A percentile compares a stretch with the other conserved stretches of the same genome.
Conservation (phyloP, 345 rosid genomes). For the Psidium friedrichsthalianum region DNA sequence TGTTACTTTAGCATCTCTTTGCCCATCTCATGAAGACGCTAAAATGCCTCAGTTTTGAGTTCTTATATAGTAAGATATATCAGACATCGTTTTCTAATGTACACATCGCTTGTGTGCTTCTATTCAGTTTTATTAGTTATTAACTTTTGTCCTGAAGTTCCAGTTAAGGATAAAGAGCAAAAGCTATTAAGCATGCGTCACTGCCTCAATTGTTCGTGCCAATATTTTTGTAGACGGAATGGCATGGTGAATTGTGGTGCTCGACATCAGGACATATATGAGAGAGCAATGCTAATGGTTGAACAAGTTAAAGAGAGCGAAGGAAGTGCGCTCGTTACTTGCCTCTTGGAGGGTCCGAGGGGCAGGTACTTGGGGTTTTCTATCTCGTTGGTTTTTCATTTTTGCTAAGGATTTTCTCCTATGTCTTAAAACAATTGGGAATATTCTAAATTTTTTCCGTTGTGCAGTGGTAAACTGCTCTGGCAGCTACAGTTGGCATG, state of each 20-base stretch:
- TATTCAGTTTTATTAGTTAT: not conserved
- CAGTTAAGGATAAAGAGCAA: not conserved
- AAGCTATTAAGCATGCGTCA: not conserved
- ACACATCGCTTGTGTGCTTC: not conserved
- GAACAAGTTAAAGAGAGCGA: slow-evolving; percentile 83
- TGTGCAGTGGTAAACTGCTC: slow-evolving; percentile 88
- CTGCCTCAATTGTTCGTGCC: not conserved
- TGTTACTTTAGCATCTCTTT: not conserved
- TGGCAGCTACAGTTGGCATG: slow-evolving; percentile 86
- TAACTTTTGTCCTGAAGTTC: not conserved
- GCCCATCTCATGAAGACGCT: not conserved
- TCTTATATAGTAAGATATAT: not conserved
- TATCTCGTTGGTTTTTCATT: not conserved
- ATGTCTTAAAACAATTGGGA: not conserved
- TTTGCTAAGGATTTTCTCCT: slow-evolving; percentile 3
- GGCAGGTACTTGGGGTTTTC: slow-evolving; percentile 51
- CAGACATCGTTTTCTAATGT: too few relatives aligned
- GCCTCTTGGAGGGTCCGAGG: slow-evolving; percentile 88
- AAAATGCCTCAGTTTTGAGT: not conserved
- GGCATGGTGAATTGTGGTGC: slow-evolving; percentile 88
- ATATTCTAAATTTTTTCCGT: not conserved
- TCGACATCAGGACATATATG: slow-evolving; percentile 57
- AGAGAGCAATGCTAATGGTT: slow-evolving; percentile 68
- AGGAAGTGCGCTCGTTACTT: slow-evolving; percentile 84
- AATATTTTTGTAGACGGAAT: slow-evolving; percentile 41